Evolutionary conservation across 2,329 filamentous ascomycete species (phyloP), one percentile per base, ranked within the genome.

Genomic region (Neopestalotiopsis sp.): DNA sequence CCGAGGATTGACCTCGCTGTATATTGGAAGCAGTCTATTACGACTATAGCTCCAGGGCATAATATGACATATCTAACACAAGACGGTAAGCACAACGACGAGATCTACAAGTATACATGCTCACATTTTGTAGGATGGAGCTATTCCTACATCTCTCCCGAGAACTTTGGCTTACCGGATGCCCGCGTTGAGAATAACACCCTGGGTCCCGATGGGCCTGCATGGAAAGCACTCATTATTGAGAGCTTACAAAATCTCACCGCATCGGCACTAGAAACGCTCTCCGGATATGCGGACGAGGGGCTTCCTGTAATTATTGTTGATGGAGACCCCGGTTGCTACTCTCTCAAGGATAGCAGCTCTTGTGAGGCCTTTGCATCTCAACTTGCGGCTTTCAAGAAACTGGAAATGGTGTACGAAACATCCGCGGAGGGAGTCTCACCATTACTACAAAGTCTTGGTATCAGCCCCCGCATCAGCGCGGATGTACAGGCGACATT

Each of bases 141-240:
- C n/a, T 59, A 59, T 59, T 59, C 57, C 13, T 59, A 59, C 20
- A 59, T 59, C n/a, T 59, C 57, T 28, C n/a, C 57, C 1, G 57
- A 59, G 7, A 59, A 59, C n/a, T 59, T 59, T 34, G 57, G 30
- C 14, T 28, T 59, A 28, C 24, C 57, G 20, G 7, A 28, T 13
- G 57, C 57, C 24, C 14, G 14, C 57, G 5, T 59, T 34, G 30
- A 59, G 57, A 34, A 34, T 17, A 28, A 28, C 20, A 17, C 14
- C 24, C 24, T 59, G 57, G 57, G 24, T 28, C 57, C 57, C 1
- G 30, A 59, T 28, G 30, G 24, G 0, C 57, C 57, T 20, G 57
- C 57, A 13, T 59, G 57, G 57, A 59, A 59, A 59, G 57, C 57
- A 59, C 24, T 59, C 2, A 34, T 59, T 3, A 7, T 59, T 14